These are phyloP conservation scores for Chrysoporthe puriensis DNA, from an alignment of 2,329 filamentous ascomycete species.

Conservation along the genomic window DNA sequence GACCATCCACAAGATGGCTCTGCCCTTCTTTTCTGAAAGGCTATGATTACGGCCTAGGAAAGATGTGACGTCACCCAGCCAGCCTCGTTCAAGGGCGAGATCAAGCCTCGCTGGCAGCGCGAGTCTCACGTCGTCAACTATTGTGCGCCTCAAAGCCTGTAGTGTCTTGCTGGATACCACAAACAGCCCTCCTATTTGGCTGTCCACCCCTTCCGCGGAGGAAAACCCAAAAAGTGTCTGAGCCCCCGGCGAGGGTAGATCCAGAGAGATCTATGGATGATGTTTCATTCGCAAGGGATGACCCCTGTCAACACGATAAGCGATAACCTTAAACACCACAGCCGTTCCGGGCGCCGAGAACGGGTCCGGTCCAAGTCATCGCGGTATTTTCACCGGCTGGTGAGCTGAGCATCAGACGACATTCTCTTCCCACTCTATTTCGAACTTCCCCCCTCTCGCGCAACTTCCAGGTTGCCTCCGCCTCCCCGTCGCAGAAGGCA, in stretches of 20 bases:
- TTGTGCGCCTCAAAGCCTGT: background rate
- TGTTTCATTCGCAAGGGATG: background rate
- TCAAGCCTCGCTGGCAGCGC: background rate
- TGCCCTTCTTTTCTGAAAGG: background rate
- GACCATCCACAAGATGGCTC: background rate
- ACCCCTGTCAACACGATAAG: slow-evolving; percentile 15
- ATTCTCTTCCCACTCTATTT: background rate
- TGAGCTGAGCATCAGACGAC: slow-evolving; percentile 25
- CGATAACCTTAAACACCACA: slow-evolving; percentile 30
- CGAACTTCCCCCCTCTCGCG: background rate
- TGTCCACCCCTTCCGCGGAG: background rate
- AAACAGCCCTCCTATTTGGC: background rate
- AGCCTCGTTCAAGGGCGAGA: background rate
- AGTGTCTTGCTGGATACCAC: background rate
- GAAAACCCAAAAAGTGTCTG: background rate
- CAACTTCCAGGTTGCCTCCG: background rate
- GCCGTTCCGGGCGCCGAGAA: slow-evolving; percentile 29
- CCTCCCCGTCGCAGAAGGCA: background rate
- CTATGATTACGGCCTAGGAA: background rate
- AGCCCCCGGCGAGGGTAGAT: background rate
- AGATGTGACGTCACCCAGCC: slow-evolving; percentile 10
- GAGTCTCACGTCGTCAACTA: background rate
- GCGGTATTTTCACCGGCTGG: slow-evolving; percentile 25
- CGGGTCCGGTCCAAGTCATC: slow-evolving; percentile 17
- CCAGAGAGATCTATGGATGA: background rate